phyloP scores from a whole-genome alignment of 1,284 basidiomycete genomes.

The Ceratobasidium sp. region DNA sequence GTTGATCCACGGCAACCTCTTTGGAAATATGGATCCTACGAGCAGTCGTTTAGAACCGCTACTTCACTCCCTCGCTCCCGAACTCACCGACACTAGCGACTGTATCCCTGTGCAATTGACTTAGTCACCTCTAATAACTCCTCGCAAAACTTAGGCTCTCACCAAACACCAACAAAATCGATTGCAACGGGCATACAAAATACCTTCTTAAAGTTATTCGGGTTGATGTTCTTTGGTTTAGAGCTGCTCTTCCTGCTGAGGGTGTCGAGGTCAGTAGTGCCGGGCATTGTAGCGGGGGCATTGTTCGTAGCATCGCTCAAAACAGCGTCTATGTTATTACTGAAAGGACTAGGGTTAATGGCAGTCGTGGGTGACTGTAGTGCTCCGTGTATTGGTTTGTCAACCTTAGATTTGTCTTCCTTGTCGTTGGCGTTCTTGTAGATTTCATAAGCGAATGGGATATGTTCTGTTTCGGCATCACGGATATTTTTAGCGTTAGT shows the following conservation, averaged over 20 bases:
- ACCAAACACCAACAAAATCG: conserved; percentile 46
- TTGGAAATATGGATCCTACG: background rate
- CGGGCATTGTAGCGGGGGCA: too few relatives aligned
- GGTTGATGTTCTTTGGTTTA: background rate
- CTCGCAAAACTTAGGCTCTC: background rate
- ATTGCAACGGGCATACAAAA: conserved; percentile 39
- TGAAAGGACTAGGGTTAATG: too few relatives aligned
- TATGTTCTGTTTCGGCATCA: conserved; percentile 36
- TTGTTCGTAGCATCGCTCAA: too few relatives aligned
- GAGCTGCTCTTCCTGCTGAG: too few relatives aligned
- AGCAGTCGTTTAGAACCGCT: background rate
- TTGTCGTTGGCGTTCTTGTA: conserved; percentile 16
- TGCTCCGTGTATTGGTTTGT: too few relatives aligned
- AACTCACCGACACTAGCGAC: conserved; percentile 40
- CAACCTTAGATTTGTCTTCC: background rate
- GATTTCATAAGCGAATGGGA: conserved; percentile 43
- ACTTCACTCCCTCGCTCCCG: background rate
- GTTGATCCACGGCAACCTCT: conserved; percentile 35
- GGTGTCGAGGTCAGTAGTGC: background rate
- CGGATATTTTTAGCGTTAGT: background rate
- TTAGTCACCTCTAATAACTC: background rate
- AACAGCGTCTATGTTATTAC: too few relatives aligned
- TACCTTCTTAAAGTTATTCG: conserved; percentile 40
- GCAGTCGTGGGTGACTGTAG: too few relatives aligned
- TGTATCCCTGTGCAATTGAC: conserved; percentile 34